These are phyloP conservation scores for Anthostomella pinea DNA, from an alignment of 2,329 filamentous ascomycete species.

Conservation along the genomic window DNA sequence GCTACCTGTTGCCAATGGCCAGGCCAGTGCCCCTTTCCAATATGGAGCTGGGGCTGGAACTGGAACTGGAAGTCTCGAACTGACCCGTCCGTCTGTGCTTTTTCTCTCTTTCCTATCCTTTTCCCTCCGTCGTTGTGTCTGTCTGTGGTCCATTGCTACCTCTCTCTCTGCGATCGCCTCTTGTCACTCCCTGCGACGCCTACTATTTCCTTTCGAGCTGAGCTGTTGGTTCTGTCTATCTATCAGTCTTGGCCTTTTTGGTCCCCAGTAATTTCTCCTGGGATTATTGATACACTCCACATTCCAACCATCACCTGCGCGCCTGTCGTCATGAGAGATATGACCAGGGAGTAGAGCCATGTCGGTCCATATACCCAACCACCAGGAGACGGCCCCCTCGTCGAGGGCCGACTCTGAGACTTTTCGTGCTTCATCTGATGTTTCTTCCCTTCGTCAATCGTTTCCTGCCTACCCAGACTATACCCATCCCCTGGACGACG, in stretches of 20 bases:
- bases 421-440: conserved; percentile 38
- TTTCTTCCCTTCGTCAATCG: conserved; percentile 23
- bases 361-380: conserved; percentile 9
- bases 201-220: conserved; percentile 7
- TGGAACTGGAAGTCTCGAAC: too few species aligned
- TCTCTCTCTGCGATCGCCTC: background rate
- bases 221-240: conserved; percentile 7
- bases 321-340: conserved; percentile 8
- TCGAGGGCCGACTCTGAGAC: conserved; percentile 35
- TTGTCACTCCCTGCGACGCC: too few species aligned
- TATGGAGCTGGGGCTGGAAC: conserved; percentile 4
- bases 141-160: background rate
- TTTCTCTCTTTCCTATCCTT: conserved; percentile 14
- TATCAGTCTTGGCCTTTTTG: conserved; percentile 5
- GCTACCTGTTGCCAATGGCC: conserved; percentile 10
- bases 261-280: conserved; percentile 1
- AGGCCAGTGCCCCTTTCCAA: conserved; percentile 5
- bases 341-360: conserved; percentile 10
- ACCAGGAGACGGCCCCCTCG: conserved; percentile 20
- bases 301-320: conserved; percentile 6
- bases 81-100: too few species aligned
- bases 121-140: conserved; percentile 1
- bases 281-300: conserved; percentile 3
- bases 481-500: conserved; percentile 26
- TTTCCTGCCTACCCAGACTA: conserved; percentile 26